These are phyloP conservation scores for Arthrobotrys musiformis DNA, from an alignment of 2,329 filamentous ascomycete species.

Conservation along the genomic window DNA sequence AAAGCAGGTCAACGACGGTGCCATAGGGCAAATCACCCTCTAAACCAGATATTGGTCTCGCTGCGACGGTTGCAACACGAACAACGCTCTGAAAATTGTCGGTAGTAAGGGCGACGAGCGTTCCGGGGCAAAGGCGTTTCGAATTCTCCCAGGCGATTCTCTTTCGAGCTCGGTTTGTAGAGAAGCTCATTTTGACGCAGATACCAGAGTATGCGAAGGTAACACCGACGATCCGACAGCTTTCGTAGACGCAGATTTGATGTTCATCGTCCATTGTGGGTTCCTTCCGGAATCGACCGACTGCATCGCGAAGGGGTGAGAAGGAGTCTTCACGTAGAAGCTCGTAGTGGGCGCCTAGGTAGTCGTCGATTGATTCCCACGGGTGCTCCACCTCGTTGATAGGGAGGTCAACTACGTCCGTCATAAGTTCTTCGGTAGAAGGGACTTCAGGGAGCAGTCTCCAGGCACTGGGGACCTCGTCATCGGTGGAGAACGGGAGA, in stretches of 20 bases:
- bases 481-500: constrained; percentile 34
- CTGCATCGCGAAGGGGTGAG: constrained; percentile 74
- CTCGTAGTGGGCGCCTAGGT: constrained; percentile 78
- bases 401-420: constrained; percentile 62
- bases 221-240: constrained; percentile 71
- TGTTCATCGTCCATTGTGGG: constrained; percentile 71
- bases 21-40: constrained; percentile 70
- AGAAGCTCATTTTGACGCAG: constrained; percentile 72
- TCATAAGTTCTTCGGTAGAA: constrained; percentile 67
- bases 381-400: constrained; percentile 69
- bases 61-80: constrained; percentile 77
- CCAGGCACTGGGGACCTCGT: constrained; percentile 59
- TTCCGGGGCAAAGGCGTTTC: constrained; percentile 68
- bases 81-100: constrained; percentile 75
- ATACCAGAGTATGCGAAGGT: constrained; percentile 66
- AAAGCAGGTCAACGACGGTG: constrained; percentile 78
- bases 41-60: constrained; percentile 72
- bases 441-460: constrained; percentile 69
- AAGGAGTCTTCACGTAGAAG: constrained; percentile 80
- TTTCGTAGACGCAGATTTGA: constrained; percentile 74
- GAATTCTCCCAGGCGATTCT: constrained; percentile 73
- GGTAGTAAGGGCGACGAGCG: constrained; percentile 67
- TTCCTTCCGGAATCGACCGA: constrained; percentile 68
- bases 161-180: constrained; percentile 72
- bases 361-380: constrained; percentile 72